Conservation (phyloP, 306 rosid genomes). For the Vachellia collinsii region DNA sequence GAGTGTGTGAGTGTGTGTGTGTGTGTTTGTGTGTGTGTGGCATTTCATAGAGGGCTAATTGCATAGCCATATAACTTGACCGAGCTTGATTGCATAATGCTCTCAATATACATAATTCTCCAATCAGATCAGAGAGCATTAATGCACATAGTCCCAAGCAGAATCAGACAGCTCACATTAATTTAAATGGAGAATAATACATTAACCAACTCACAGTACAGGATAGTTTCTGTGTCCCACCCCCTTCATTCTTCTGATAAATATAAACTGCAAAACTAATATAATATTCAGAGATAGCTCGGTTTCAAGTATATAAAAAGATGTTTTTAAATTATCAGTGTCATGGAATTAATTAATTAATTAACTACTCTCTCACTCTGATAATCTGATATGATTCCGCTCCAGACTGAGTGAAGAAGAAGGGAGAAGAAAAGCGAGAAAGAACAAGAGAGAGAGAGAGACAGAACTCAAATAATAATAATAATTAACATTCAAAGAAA, state of each 20-base stretch:
- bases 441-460: background rate
- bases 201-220: background rate
- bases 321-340: background rate
- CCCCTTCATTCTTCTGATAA: background rate
- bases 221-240: background rate
- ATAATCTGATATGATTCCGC: background rate
- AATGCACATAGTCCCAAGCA: background rate
- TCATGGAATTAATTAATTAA: background rate
- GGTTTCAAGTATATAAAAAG: background rate
- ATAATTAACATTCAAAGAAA: background rate
- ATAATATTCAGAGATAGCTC: background rate
- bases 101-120: background rate
- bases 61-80: background rate
- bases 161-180: slow-evolving; percentile 27
- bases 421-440: background rate
- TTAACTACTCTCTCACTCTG: background rate
- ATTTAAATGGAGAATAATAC: background rate
- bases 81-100: background rate
- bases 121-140: background rate
- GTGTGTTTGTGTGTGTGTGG: too few species aligned
- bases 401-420: background rate
- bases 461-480: background rate
- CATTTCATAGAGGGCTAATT: background rate
- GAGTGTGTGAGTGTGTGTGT: background rate
- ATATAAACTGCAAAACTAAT: background rate